Base-by-base conservation (phyloP, 1,284 basidiomycete genomes). In the Golubevia sp. region DNA sequence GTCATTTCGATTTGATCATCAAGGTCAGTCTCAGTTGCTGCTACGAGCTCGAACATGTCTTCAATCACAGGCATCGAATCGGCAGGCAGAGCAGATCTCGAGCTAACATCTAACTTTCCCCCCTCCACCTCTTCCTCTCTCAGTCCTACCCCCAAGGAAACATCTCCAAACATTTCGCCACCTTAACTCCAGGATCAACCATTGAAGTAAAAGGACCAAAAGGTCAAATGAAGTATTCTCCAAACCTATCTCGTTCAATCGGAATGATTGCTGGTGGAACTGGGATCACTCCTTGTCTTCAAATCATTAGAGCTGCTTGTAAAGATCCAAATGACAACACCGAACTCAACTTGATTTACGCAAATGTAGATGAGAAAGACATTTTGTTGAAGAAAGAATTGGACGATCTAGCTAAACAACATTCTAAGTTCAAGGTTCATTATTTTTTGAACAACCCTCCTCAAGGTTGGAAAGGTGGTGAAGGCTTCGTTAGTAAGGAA, bases 61-160 rank as follows among this genome's bases (percentile, higher is more conserved):
- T 5, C 15, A 23, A 15, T 7, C 13, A 2, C 13, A 50, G 44
- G 18, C 49, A 26, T 38, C 51, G 51, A 7, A 23, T 26, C 50
- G 21, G 11, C 30, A 34, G 30, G 11, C 5, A 3, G 30, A 34
- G 4, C 30, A 5, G 30, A 11, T 34, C 30, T 34, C 30, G 30
- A 34, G n/a, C n/a, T n/a, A n/a, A 5, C 30, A 34, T 34, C n/a
- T 34, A 11, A 23, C 50, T 52, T 56, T 38, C n/a, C 44, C 18
- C 50, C 13, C 25, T 15, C 26, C 25, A 52, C 56, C 18, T 49
- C 56, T 44, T 50, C 61, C 54, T 58, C 34, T 48, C 64, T 5
- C 74, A 95, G 94, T 89, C 94, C 4, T 99, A 99, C 84, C 93
- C 96, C 80, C 91, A 93, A 84, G 97, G 97, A 65, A 98, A 97